Evolutionary conservation across 2,329 filamentous ascomycete species (phyloP), one percentile per base, ranked within the genome.

Genomic region (Aspergillus sp.): DNA sequence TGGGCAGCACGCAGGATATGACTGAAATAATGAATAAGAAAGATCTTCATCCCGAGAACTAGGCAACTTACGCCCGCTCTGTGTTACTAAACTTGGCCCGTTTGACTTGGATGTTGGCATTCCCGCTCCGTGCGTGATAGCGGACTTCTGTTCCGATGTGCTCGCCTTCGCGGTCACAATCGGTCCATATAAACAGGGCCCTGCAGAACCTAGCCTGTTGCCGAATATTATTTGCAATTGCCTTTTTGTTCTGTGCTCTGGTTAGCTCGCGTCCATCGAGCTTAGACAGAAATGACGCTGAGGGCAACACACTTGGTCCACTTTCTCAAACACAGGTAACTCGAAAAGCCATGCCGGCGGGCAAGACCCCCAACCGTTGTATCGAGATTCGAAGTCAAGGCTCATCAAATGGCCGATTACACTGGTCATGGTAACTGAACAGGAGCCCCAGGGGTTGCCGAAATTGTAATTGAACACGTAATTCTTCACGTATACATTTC

Each of bases 121-220:
- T 96, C 7, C 75, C 80, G 49, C 78, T 77, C 29, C 70, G 67
- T 4, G 91, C 91, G 37, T 89, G 80, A 32, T 82, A 74, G 27
- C 86, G 79, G 39, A 98, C 89, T 57, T 98, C 89, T 24, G 82
- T 73, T 5, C 91, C 91, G 45, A 98, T 98, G 53, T 96, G 83
- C 58, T 98, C 91, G 22, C 91, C 91, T 68, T 98, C 91, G 34
- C 88, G 78, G 68, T 98, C 91, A 60, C 91, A 96, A 70, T 98
- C 91, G 1, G 91, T 98, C 91, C 91, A 98, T 48, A 98, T 95
- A 58, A 93, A 89, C 19, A 98, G 69, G 8, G 80, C 76, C 34
- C 71, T 74, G n/a, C 78, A 72, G 53, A 74, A 72, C 39, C 72
- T 72, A 12, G 91, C 89, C 57, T 93, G 80, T 1, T 72, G 66